Evolutionary conservation across 805 yeast species (phyloP), one percentile per base, ranked within the genome.

Genomic region (Teunomyces cretensis): DNA sequence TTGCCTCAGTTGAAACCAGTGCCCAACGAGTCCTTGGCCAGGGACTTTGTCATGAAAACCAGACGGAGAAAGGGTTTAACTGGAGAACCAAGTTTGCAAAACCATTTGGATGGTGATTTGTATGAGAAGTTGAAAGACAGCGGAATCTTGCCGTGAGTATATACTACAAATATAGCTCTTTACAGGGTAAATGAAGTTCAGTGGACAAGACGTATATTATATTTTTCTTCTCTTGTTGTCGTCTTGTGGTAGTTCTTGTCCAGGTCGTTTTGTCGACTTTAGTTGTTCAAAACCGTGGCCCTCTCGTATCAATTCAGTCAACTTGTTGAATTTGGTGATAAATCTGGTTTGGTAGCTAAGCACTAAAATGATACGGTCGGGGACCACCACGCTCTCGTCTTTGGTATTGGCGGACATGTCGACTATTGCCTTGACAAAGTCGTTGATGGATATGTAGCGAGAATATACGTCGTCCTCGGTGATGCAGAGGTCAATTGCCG

Each of bases 41-140:
- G 99, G 46, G 99, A 94, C 64, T 88, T 90, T 56, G 84, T 89
- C 26, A 67, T 88, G 67, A 94, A 95, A 62, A 89, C 97, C 0
- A 76, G 99, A 61, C 80, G 83, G 55, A 77, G 97, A 55, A 92
- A 90, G 60, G 98, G 97, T 0, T 65, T 92, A 30, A 75, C 81
- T 6, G 88, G 84, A 11, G 95, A 85, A 48, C 61, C 62, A 11
- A 73, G 75, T 2, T 58, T 91, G 39, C 73, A 76, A 40, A 81
- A 81, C 52, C 88, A 84, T 56, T 76, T 91, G 22, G 95, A 85
- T 42, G 64, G 67, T 1, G 84, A 78, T 1, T 64, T 87, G 14
- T 79, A 74, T 51, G 68, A 70, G 6, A 77, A 78, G 50, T 63
- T 89, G 53, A 66, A 67, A 47, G 79, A 75, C 32, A 67, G 74